Percentiles rank a stretch among this genome's conserved stretches.
Evolutionary conservation across 495 filamentous ascomycete genomes (phyloP).

Genomic region (Xylaria acuta): DNA sequence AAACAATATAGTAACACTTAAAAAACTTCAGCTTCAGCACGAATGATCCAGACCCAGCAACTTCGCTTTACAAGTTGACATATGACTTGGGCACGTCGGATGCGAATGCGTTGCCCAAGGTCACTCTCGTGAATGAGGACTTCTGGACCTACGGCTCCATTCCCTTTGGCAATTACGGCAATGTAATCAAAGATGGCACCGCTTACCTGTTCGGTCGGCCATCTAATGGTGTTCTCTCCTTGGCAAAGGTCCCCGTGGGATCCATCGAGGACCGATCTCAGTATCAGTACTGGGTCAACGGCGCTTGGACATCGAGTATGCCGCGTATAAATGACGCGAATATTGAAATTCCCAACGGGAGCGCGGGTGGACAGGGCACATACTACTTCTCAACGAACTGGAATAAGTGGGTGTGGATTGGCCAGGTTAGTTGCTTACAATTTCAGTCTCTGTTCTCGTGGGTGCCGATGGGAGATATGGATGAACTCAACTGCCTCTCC

Average conservation of each 20-base stretch:
- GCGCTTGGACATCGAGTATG: conserved; percentile 34
- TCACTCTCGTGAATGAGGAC: conserved; percentile 29
- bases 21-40: conserved; percentile 18
- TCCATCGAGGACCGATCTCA: conserved; percentile 33
- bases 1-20: not conserved
- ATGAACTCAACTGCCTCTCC: not conserved
- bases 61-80: conserved; percentile 34
- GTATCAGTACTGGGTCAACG: conserved; percentile 39
- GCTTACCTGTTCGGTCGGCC: conserved; percentile 41
- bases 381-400: conserved; percentile 40
- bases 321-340: conserved; percentile 30
- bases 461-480: not conserved
- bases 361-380: conserved; percentile 42
- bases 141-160: conserved; percentile 40
- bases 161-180: conserved; percentile 41
- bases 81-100: conserved; percentile 28
- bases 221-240: conserved; percentile 28
- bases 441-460: not conserved
- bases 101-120: conserved; percentile 30
- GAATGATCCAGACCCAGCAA: conserved; percentile 32
- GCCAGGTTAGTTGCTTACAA: conserved; percentile 29
- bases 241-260: conserved; percentile 37
- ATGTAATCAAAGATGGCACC: conserved; percentile 34
- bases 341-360: conserved; percentile 34
- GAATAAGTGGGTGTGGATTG: conserved; percentile 44